Percentiles rank a stretch among this genome's conserved stretches.
Conservation (phyloP, 1,284 basidiomycete genomes). For the Mycena citricolor region DNA sequence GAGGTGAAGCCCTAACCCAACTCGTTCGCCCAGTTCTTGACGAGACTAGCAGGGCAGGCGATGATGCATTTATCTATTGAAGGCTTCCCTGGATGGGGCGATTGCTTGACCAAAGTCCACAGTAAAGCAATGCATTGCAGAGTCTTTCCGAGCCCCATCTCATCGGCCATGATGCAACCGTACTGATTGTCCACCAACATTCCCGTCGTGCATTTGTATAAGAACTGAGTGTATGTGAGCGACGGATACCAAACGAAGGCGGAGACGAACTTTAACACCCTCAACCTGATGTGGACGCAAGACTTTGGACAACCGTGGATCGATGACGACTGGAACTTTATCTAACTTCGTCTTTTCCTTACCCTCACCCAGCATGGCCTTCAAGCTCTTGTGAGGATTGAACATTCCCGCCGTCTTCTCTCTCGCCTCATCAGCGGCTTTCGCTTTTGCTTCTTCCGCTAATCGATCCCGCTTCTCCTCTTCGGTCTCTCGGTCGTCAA, state of each 20-base stretch:
- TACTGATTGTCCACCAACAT: constrained; percentile 91
- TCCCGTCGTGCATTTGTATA: constrained; percentile 94
- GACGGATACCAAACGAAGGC: constrained; percentile 2
- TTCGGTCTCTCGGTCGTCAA: constrained; percentile 88
- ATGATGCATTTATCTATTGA: constrained; percentile 99
- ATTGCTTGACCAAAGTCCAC: constrained; percentile 98
- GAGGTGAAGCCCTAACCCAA: constrained; percentile 56
- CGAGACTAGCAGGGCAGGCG: constrained; percentile 94
- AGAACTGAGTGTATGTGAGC: constrained; percentile 60
- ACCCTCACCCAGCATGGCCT: constrained; percentile 78
- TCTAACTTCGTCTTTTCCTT: constrained; percentile 65
- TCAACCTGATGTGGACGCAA: constrained; percentile 97
- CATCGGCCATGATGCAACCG: constrained; percentile 98
- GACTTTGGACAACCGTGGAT: constrained; percentile 84
- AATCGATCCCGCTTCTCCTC: constrained; percentile 73
- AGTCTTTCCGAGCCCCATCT: constrained; percentile 97
- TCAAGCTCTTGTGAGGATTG: constrained; percentile 92
- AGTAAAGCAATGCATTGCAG: constrained; percentile 95
- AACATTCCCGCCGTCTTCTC: constrained; percentile 70
- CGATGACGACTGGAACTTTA: constrained; percentile 97
- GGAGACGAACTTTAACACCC: constrained; percentile 81
- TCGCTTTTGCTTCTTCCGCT: constrained; percentile 68
- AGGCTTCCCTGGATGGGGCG: constrained; percentile 81
- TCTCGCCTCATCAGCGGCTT: constrained; percentile 61
- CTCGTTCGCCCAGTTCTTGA: constrained; percentile 99